These are phyloP conservation scores for Ogataea nonfermentans DNA, from an alignment of 805 yeast genomes.

Conservation along the genomic window DNA sequence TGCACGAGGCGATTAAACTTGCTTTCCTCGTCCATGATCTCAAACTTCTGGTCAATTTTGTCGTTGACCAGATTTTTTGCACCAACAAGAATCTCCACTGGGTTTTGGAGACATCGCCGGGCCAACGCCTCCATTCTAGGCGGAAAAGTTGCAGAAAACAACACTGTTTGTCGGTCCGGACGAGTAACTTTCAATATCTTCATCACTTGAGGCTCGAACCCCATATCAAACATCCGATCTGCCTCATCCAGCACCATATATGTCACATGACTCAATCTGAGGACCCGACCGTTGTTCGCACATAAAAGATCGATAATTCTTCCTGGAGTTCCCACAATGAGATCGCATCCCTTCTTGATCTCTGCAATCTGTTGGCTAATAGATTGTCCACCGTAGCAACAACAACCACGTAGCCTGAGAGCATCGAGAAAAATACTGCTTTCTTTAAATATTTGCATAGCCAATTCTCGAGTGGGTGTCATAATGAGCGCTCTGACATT, in stretches of 20 bases:
- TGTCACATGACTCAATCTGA: conserved; percentile 65
- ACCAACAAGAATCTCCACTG: conserved; percentile 78
- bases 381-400: conserved; percentile 91
- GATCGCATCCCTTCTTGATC: conserved; percentile 71
- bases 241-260: conserved; percentile 94
- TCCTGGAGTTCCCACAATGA: conserved; percentile 94
- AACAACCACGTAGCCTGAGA: conserved; percentile 53
- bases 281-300: conserved; percentile 75
- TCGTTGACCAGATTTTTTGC: conserved; percentile 77
- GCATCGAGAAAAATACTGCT: conserved; percentile 54
- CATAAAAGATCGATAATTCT: conserved; percentile 85
- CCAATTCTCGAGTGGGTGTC: conserved; percentile 92
- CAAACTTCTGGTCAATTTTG: conserved; percentile 72
- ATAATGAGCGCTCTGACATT: conserved; percentile 66
- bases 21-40: conserved; percentile 50
- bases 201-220: conserved; percentile 93
- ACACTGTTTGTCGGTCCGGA: conserved; percentile 83
- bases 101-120: conserved; percentile 54
- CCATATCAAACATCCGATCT: conserved; percentile 94
- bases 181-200: conserved; percentile 74
- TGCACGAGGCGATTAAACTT: conserved; percentile 58
- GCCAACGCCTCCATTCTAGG: conserved; percentile 75
- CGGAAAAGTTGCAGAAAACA: conserved; percentile 95
- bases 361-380: conserved; percentile 79
- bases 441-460: conserved; percentile 76